Conservation (phyloP, 257 asterid species). For the Rubia yunnanensis region DNA sequence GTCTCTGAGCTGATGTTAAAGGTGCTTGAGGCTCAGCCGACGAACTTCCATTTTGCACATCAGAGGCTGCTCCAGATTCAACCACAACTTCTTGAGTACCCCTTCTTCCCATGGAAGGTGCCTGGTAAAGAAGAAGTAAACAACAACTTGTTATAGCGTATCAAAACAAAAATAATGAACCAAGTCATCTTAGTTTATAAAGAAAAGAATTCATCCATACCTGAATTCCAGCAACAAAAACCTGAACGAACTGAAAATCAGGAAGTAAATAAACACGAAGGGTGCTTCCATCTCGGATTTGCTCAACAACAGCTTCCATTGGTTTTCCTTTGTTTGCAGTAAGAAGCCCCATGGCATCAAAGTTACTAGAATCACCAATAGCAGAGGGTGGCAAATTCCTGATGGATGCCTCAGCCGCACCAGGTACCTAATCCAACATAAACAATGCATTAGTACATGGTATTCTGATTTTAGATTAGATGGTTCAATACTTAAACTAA, state of each 20-base stretch:
- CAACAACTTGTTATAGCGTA: neutral
- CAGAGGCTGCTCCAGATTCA: slow-evolving; percentile 38
- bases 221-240: slow-evolving; percentile 90
- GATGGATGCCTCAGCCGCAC: slow-evolving; percentile 68
- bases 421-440: slow-evolving; percentile 49
- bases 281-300: slow-evolving; percentile 95
- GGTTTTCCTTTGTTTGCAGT: slow-evolving; percentile 73
- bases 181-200: neutral
- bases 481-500: neutral
- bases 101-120: slow-evolving; percentile 92
- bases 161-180: neutral
- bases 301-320: slow-evolving; percentile 93
- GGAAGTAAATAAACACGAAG: slow-evolving; percentile 90
- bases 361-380: slow-evolving; percentile 56
- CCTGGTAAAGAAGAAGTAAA: slow-evolving; percentile 24
- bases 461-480: neutral
- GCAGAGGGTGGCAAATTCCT: slow-evolving; percentile 89
- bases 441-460: neutral
- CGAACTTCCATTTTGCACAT: slow-evolving; percentile 64
- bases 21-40: slow-evolving; percentile 50
- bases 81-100: slow-evolving; percentile 41
- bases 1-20: slow-evolving; percentile 81
- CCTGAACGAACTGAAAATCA: slow-evolving; percentile 80
- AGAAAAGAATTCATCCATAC: slow-evolving; percentile 18
- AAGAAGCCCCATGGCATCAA: slow-evolving; percentile 75